These are phyloP conservation scores for Sungouiella thailandica DNA, from an alignment of 805 yeast genomes.

Conservation along the genomic window DNA sequence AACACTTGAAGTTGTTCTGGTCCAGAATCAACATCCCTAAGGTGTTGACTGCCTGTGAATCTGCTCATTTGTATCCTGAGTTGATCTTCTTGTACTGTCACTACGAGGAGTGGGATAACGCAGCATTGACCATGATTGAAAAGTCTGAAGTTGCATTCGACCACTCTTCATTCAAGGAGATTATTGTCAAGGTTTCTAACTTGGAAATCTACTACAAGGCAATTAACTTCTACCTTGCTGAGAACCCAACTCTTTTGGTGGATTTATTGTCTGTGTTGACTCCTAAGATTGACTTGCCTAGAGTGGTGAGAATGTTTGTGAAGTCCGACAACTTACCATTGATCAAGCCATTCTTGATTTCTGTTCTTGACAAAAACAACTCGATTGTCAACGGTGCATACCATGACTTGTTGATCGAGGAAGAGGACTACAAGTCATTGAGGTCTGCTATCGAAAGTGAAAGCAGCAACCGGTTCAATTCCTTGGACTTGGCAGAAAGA, in stretches of 20 bases:
- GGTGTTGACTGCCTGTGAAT: conserved; percentile 89
- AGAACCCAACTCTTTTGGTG: conserved; percentile 85
- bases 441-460: conserved; percentile 73
- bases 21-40: conserved; percentile 97
- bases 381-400: conserved; percentile 91
- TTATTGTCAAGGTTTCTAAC: conserved; percentile 90
- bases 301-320: conserved; percentile 91
- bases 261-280: conserved; percentile 81
- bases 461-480: conserved; percentile 85
- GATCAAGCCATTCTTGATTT: conserved; percentile 90
- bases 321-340: conserved; percentile 94
- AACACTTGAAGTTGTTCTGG: conserved; percentile 96
- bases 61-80: conserved; percentile 94
- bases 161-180: conserved; percentile 90
- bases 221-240: conserved; percentile 85
- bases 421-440: conserved; percentile 89
- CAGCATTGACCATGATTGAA: conserved; percentile 94
- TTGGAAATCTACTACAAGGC: conserved; percentile 97
- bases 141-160: conserved; percentile 90
- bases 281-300: conserved; percentile 87
- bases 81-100: conserved; percentile 94
- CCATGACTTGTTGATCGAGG: conserved; percentile 92
- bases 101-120: conserved; percentile 99
- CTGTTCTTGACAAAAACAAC: conserved; percentile 85
- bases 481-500: conserved; percentile 85